Base-by-base conservation (phyloP, 257 asterid genomes). In the Nicotiana undulata region DNA sequence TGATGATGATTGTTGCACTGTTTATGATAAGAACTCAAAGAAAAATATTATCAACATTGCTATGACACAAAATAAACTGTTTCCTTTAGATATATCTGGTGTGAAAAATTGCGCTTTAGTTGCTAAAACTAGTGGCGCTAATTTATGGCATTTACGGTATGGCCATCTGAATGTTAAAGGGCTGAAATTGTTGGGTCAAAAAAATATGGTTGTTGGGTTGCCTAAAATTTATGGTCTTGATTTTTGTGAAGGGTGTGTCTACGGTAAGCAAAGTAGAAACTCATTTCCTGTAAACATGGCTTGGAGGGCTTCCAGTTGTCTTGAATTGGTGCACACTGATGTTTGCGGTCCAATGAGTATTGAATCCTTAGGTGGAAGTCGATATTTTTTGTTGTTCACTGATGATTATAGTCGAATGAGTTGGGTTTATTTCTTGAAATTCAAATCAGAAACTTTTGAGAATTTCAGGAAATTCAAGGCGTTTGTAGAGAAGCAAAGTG, bases 131-230 rank as follows among this genome's bases (percentile, higher is more conserved):
- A 72, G 61, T 75, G 52, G 40, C 18, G 46, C 76, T 4, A 67
- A 68, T 11, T 10, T 83, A 2, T 70, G 77, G 80, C 40, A 70
- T 34, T 80, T 26, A 26, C 0, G 4, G 26, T 61, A 11, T 26
- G 37, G 67, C 0, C n/a, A 61, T 61, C 28, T 61, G 37, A 67
- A 85, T 58, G 5, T 72, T 15, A 58, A 81, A 1, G 72, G 85
- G 4, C 16, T 77, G 31, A 61, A 29, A 28, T 17, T 77, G 18
- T 18, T 83, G 49, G 20, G 22, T 55, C 16, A 77, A 28, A 83
- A 80, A 80, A 32, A 63, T 61, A 83, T 81, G 88, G 81, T 77
- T 63, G 7, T 63, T 52, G 75, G 85, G 16, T 11, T 86, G 2
- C 78, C 82, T 1, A 68, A 77, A 20, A 63, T 56, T 40, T 18